Conservation (phyloP, 768 basidiomycete genomes). For the Strobilomyces confusus region DNA sequence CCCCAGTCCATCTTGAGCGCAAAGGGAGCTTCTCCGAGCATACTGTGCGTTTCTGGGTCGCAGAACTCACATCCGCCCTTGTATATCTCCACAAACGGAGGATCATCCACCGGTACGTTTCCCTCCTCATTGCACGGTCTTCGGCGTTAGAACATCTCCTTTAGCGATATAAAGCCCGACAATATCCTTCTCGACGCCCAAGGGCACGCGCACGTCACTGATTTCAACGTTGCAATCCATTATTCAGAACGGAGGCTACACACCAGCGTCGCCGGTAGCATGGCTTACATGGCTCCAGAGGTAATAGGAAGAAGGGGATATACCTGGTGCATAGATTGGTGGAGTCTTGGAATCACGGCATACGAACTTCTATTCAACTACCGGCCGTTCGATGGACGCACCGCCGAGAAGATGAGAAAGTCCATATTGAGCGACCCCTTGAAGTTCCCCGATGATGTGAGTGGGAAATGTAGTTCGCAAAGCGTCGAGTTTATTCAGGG, state of each 20-base stretch:
- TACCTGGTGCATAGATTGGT: conserved; percentile 91
- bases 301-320: conserved; percentile 92
- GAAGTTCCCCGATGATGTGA: conserved; percentile 68
- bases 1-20: conserved; percentile 79
- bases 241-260: conserved; percentile 86
- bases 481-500: conserved; percentile 62
- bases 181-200: conserved; percentile 91
- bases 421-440: conserved; percentile 80
- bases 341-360: conserved; percentile 88
- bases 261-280: conserved; percentile 93
- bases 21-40: conserved; percentile 63
- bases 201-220: conserved; percentile 95
- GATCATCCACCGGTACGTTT: conserved; percentile 87
- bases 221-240: conserved; percentile 99
- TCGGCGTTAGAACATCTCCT: conserved; percentile 10
- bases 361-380: conserved; percentile 83
- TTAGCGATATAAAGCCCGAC: conserved; percentile 93
- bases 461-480: conserved; percentile 56
- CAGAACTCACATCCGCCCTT: conserved; percentile 80
- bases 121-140: background rate
- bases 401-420: conserved; percentile 81
- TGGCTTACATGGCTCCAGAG: conserved; percentile 99
- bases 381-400: conserved; percentile 89
- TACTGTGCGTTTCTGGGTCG: conserved; percentile 80
- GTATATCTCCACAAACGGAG: conserved; percentile 87